phyloP scores from a whole-genome alignment of 2,329 filamentous ascomycete species.

The Sarocladium strictum region DNA sequence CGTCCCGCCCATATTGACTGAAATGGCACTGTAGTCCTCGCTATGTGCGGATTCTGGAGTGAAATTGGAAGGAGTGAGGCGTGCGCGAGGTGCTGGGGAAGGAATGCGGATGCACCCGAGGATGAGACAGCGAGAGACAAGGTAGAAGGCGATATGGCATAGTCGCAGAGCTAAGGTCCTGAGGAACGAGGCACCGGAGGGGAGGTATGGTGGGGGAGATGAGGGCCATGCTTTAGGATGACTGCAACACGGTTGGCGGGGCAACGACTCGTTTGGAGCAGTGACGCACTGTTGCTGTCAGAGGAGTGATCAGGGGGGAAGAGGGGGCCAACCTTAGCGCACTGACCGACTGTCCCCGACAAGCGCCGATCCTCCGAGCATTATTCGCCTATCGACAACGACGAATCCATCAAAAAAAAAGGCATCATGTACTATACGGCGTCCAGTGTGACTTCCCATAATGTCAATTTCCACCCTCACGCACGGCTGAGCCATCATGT shows the following conservation, averaged over 20 bases:
- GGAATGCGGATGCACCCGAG: constrained; percentile 2
- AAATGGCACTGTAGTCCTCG: background rate
- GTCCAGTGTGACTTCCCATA: background rate
- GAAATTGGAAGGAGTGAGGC: too few relatives aligned
- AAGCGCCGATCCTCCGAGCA: constrained; percentile 2
- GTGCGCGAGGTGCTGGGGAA: background rate
- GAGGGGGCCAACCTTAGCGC: background rate
- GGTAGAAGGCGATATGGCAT: background rate
- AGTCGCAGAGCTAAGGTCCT: constrained; percentile 1
- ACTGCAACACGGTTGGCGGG: background rate
- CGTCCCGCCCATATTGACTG: background rate
- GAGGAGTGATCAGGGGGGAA: too few relatives aligned
- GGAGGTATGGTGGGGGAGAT: background rate
- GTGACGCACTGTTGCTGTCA: background rate
- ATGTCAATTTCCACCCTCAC: background rate
- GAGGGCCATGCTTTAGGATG: background rate
- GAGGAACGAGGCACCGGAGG: constrained; percentile 1
- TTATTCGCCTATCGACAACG: constrained; percentile 7
- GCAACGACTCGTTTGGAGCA: background rate
- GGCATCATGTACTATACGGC: background rate
- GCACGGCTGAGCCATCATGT: background rate
- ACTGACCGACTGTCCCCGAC: background rate
- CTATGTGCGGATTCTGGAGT: background rate
- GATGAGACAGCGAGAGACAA: constrained; percentile 1
- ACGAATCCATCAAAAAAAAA: background rate